Evolutionary conservation across 2,329 filamentous ascomycete genomes (phyloP), one percentile per base, ranked within the genome.

Genomic region (Hymenoscyphus infarciens): DNA sequence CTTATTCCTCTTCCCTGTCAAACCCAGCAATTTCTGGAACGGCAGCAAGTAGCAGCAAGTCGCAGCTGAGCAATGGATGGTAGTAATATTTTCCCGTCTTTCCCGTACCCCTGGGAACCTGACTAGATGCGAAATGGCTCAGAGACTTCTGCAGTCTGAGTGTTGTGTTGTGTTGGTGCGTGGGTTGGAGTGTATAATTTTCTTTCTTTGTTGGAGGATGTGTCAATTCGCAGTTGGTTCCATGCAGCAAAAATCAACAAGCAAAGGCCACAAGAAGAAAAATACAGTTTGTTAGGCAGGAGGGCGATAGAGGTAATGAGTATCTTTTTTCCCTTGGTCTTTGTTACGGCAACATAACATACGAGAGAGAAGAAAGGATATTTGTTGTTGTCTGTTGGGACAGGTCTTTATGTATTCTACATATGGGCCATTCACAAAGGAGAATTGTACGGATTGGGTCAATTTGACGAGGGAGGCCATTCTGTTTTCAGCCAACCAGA

Each of bases 401-500:
- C 15, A 52, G 64, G 61, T 61, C 70, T 73, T 73, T 73, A 73
- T 73, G 70, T 71, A 69, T 72, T 71, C 62, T 59, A 61, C 55
- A 62, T 61, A 60, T 55, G 60, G 52, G 19, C 39, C 64, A 58
- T 64, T 42, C 42, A 66, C 52, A 68, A 62, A 68, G 62, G 49
- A 56, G 67, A 67, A 61, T 61, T 49, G 64, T 25, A 65, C 62
- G 65, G 69, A 71, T 66, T 67, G 39, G 67, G 70, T 19, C 59
- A 68, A 62, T 63, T 68, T 67, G 65, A 64, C 65, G 66, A 68
- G 63, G 33, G 35, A 16, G 59, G 61, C 22, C 55, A 57, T 57
- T 63, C 69, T 71, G 71, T 62, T 69, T 73, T 69, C 71, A 66
- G 70, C 67, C 69, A 70, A 68, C 68, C 65, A 70, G 19, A 69